Conservation (phyloP, 2,329 filamentous ascomycete genomes). For the Fusarium euwallaceae region DNA sequence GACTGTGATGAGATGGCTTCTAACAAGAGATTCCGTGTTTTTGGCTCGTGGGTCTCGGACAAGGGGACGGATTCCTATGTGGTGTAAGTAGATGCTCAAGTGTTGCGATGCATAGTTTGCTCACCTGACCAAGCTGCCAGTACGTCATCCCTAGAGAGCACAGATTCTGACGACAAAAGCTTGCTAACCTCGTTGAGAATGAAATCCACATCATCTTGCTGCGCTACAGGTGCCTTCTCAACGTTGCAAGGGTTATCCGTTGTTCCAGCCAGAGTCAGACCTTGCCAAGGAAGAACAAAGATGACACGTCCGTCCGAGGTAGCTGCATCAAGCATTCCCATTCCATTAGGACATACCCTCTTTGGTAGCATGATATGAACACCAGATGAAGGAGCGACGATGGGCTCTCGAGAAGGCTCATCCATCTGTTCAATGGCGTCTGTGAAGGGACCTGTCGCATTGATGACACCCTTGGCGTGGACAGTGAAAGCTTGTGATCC, state of each 20-base stretch:
- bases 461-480: constrained; percentile 84
- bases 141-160: constrained; percentile 80
- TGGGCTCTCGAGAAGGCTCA: constrained; percentile 75
- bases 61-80: constrained; percentile 75
- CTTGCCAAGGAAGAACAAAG: constrained; percentile 90
- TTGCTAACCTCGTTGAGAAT: constrained; percentile 83
- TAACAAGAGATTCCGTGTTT: constrained; percentile 86
- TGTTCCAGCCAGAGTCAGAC: constrained; percentile 86
- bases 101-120: constrained; percentile 4
- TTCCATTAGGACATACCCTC: constrained; percentile 82
- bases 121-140: constrained; percentile 85
- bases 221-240: constrained; percentile 76
- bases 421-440: constrained; percentile 87
- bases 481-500: constrained; percentile 71
- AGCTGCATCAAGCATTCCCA: constrained; percentile 87
- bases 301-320: constrained; percentile 85
- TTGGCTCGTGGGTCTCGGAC: constrained; percentile 85
- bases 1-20: constrained; percentile 83
- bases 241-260: constrained; percentile 82
- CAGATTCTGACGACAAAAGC: constrained; percentile 81
- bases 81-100: constrained; percentile 27
- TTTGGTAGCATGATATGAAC: constrained; percentile 87
- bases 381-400: constrained; percentile 84
- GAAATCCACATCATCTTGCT: constrained; percentile 84
- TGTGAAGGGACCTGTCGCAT: constrained; percentile 86